Percentiles rank a stretch among this genome's conserved stretches.
Evolutionary conservation across 2,329 filamentous ascomycete genomes (phyloP).

Genomic region (Amesomyces nigricolor): DNA sequence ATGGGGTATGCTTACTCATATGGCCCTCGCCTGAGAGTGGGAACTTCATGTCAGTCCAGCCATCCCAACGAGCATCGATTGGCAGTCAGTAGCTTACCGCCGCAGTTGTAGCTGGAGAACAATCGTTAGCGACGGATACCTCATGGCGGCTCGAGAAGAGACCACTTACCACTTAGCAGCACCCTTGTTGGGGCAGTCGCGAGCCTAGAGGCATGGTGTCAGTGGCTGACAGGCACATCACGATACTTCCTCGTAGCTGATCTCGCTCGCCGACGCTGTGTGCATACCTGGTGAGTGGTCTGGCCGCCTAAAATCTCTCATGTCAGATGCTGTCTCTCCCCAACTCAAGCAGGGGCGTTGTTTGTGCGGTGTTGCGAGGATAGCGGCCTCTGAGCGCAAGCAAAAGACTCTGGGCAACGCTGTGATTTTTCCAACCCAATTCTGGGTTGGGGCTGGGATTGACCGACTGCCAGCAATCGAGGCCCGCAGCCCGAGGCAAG

Average conservation of each 20-base stretch:
- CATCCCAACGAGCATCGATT: conserved; percentile 19
- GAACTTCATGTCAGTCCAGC: conserved; percentile 25
- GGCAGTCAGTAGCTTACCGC: conserved; percentile 48
- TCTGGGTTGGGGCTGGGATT: conserved; percentile 7
- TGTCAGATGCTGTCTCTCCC: conserved; percentile 32
- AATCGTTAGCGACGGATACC: conserved; percentile 14
- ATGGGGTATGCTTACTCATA: conserved; percentile 56
- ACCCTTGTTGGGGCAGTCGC: conserved; percentile 80
- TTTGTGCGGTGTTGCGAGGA: conserved; percentile 12
- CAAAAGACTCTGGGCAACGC: neutral
- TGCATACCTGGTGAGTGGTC: conserved; percentile 66
- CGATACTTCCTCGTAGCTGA: conserved; percentile 19
- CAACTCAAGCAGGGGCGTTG: conserved; percentile 19
- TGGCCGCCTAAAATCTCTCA: conserved; percentile 56
- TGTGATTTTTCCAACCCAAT: conserved; percentile 10
- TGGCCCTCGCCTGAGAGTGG: conserved; percentile 55
- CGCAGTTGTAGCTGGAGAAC: conserved; percentile 68
- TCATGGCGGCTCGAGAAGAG: neutral
- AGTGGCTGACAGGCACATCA: conserved; percentile 9
- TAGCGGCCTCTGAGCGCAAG: conserved; percentile 11
- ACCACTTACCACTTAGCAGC: conserved; percentile 69
- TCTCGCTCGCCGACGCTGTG: conserved; percentile 22
- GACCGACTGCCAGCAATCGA: neutral
- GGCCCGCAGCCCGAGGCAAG: neutral
- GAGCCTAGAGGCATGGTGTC: conserved; percentile 49